Percentiles rank a stretch among this genome's conserved stretches.
phyloP scores from a whole-genome alignment of 768 basidiomycete species.

The Naganishia onofrii region DNA sequence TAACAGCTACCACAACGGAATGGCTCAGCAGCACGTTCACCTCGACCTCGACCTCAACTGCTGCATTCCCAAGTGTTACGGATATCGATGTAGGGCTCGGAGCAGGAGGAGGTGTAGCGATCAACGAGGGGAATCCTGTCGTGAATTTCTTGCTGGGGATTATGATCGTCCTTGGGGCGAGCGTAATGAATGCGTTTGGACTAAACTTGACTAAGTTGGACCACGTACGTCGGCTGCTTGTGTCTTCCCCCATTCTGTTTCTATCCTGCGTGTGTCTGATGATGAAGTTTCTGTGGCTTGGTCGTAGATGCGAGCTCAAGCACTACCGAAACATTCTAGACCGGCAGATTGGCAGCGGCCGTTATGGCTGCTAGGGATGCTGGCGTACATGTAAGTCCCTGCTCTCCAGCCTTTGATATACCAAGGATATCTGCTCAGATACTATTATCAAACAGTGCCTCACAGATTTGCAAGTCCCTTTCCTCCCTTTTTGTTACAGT shows the following conservation, averaged over 20 bases:
- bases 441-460: conserved; percentile 33
- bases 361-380: conserved; percentile 83
- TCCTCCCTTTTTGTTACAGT: conserved; percentile 59
- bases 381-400: conserved; percentile 76
- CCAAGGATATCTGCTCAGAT: not conserved
- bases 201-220: conserved; percentile 92
- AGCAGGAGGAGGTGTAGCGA: not conserved
- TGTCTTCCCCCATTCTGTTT: not conserved
- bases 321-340: conserved; percentile 72
- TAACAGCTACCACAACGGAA: not conserved
- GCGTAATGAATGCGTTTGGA: conserved; percentile 60
- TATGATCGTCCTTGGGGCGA: conserved; percentile 75
- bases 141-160: conserved; percentile 57
- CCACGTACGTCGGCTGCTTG: conserved; percentile 60
- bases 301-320: conserved; percentile 65
- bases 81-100: not conserved
- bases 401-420: not conserved
- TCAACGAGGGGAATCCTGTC: not conserved
- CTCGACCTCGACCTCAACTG: not conserved
- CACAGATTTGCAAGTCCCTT: conserved; percentile 55
- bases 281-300: not conserved
- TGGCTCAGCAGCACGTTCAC: not conserved
- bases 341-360: conserved; percentile 76
- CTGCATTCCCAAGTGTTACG: not conserved
- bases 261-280: not conserved